These are phyloP conservation scores for Collybia nuda DNA, from an alignment of 768 basidiomycete genomes.

Conservation along the genomic window DNA sequence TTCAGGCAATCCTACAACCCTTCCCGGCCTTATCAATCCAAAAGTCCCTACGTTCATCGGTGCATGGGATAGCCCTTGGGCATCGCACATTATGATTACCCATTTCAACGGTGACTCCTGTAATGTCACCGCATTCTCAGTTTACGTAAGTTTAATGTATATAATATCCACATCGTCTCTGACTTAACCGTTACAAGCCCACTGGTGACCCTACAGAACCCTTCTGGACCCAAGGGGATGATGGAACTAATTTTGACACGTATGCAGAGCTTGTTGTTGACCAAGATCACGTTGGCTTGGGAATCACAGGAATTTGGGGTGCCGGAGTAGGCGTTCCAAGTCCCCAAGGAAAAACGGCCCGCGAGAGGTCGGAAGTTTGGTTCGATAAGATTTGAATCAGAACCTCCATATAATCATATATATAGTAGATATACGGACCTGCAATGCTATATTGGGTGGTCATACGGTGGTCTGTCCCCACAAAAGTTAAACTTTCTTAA, in stretches of 20 bases:
- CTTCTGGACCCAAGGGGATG: constrained; percentile 13
- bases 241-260: constrained; percentile 2
- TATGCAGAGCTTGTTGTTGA: constrained; percentile 15
- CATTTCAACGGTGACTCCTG: constrained; percentile 25
- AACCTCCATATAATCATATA: no score
- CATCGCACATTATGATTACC: constrained; percentile 16
- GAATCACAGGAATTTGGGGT: constrained; percentile 19
- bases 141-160: constrained; percentile 13
- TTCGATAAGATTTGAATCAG: constrained; percentile 18
- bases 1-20: constrained; percentile 14
- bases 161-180: background rate
- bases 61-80: constrained; percentile 15
- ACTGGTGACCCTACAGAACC: constrained; percentile 17
- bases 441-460: no score
- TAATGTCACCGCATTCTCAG: constrained; percentile 13
- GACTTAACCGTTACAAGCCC: constrained; percentile 8
- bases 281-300: constrained; percentile 12
- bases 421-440: no score
- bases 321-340: constrained; percentile 13
- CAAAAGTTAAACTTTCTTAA: no score
- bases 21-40: constrained; percentile 18
- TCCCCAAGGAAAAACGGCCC: constrained; percentile 13
- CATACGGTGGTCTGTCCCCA: no score
- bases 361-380: constrained; percentile 24
- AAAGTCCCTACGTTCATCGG: constrained; percentile 21